Conservation (phyloP, 169 alveolate species). For the Plasmodium reichenowi region DNA sequence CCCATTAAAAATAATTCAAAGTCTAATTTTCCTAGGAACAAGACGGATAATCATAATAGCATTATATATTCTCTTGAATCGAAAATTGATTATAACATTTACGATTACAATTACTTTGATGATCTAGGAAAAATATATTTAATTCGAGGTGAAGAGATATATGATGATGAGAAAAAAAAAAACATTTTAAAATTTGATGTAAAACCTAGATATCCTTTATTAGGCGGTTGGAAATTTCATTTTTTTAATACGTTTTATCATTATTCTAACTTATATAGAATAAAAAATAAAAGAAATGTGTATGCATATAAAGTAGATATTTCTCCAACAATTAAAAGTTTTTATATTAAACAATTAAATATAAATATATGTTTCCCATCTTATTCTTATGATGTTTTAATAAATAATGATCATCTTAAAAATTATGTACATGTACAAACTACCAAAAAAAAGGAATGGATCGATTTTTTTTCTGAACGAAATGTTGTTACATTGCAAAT, state of each 20-base stretch:
- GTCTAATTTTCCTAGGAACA: no score
- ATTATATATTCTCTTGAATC: slow-evolving; percentile 58
- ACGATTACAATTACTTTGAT: slow-evolving; percentile 62
- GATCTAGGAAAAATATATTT: slow-evolving; percentile 64
- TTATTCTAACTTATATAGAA: slow-evolving; percentile 37
- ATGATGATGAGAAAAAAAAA: slow-evolving; percentile 31
- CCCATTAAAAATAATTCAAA: no score
- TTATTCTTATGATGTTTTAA: slow-evolving; percentile 18
- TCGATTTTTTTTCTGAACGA: slow-evolving; percentile 40
- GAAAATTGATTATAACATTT: slow-evolving; percentile 30
- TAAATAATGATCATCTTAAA: slow-evolving; percentile 4
- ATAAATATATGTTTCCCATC: slow-evolving; percentile 49
- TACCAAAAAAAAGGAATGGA: slow-evolving; percentile 47
- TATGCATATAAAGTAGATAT: slow-evolving; percentile 64
- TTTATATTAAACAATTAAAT: slow-evolving; percentile 48
- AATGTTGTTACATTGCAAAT: slow-evolving; percentile 50
- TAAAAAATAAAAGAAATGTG: slow-evolving; percentile 46
- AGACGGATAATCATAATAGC: background rate
- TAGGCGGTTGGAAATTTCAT: slow-evolving; percentile 81
- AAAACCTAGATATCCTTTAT: slow-evolving; percentile 81
- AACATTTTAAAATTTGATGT: slow-evolving; percentile 36
- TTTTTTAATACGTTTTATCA: slow-evolving; percentile 54
- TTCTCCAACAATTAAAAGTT: slow-evolving; percentile 53
- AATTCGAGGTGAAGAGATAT: slow-evolving; percentile 48
- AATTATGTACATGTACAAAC: slow-evolving; percentile 15